These are phyloP conservation scores for Trichophyton simii DNA, from an alignment of 2,329 filamentous ascomycete species.

Conservation along the genomic window DNA sequence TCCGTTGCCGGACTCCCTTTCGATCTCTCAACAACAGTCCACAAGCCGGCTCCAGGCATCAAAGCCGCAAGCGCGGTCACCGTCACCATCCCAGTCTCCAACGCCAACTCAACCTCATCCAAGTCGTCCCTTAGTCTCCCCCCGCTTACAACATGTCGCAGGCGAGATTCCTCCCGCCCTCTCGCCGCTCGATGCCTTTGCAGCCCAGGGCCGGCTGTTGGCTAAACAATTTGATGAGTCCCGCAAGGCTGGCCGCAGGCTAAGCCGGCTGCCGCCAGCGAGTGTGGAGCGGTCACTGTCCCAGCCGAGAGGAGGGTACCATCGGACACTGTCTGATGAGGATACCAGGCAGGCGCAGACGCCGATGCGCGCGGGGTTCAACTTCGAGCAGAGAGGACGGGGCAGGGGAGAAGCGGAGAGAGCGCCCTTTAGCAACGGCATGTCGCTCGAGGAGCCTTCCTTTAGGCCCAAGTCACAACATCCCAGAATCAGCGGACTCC, in stretches of 20 bases:
- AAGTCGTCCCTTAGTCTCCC: conserved; percentile 39
- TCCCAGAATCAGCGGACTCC: conserved; percentile 56
- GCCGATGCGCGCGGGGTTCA: conserved; percentile 19
- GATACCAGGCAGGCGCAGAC: conserved; percentile 25
- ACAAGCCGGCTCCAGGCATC: background rate
- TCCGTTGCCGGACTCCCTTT: background rate
- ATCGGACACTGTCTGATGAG: conserved; percentile 60
- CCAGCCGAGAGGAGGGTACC: conserved; percentile 67
- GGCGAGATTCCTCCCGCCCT: conserved; percentile 72
- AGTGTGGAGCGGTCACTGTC: conserved; percentile 71
- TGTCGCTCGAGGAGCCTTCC: conserved; percentile 29
- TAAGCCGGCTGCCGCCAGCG: conserved; percentile 75
- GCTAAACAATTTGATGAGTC: conserved; percentile 77
- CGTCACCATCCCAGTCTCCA: background rate
- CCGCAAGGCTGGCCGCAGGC: conserved; percentile 57
- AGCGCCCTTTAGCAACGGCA: conserved; percentile 19
- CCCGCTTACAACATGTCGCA: conserved; percentile 57
- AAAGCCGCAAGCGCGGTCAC: background rate
- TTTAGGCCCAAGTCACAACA: conserved; percentile 60
- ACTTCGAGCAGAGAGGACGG: background rate
- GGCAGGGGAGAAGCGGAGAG: conserved; percentile 14
- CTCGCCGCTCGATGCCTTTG: conserved; percentile 90
- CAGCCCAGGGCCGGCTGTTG: conserved; percentile 75
- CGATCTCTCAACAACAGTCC: background rate
- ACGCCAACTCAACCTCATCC: background rate